Evolutionary conservation across 805 yeast genomes (phyloP), one percentile per base, ranked within the genome.

Genomic region (Yueomyces sp.): DNA sequence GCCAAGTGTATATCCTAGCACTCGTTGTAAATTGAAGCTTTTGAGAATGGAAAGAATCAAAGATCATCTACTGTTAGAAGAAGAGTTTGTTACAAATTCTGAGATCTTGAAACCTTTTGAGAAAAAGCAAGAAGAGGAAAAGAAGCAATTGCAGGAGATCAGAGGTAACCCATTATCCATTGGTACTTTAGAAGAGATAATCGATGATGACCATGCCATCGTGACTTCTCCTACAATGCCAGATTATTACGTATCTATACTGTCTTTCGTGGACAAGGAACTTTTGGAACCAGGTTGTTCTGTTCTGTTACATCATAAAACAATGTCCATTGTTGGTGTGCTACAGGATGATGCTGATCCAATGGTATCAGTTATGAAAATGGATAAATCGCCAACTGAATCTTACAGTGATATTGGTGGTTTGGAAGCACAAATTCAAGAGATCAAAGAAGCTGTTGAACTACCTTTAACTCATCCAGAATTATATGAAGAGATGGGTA

Each of bases 121-220:
- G 62, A 95, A 92, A 58, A 85, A 85, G 64, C 95, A 88, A 59
- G 94, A 86, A 28, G 98, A 92, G 63, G 98, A 92, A 65, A 74
- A 96, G 53, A 88, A 86, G 53, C 87, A 88, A 63, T 81, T 92
- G 45, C 97, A 92, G 60, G 96, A 88, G 53, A 75, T 92, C 57
- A 79, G 98, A 64, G 98, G 98, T 5, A 79, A 85, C 39, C 98
- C 98, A 45, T 81, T 92, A 84, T 81, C 95, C 37, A 83, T 92
- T 48, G 98, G 98, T 41, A 87, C 96, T 3, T 72, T 92, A 56
- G 98, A 92, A 62, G 98, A 92, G 68, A 85, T 92, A 48, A 85
- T 92, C 53, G 98, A 92, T 60, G 98, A 92, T 64, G 98, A 92
- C 61, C 98, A 92, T 65, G 98, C 98, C 26, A 92, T 92, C 69